phyloP scores from a whole-genome alignment of 768 basidiomycete genomes.

The Naganishia antarctica region DNA sequence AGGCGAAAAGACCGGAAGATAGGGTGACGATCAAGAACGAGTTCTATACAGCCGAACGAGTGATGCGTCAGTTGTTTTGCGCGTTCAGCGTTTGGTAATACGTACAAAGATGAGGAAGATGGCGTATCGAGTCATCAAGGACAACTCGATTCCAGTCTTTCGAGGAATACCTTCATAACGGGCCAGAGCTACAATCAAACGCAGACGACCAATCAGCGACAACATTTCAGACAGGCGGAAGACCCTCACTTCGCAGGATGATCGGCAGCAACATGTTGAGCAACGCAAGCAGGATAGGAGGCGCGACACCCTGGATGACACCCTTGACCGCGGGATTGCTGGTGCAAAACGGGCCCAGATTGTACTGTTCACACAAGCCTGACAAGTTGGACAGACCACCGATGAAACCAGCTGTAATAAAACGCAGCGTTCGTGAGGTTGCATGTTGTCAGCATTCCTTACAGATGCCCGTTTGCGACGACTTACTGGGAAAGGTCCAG shows the following conservation, averaged over 20 bases:
- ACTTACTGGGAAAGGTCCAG: slow-evolving; percentile 77
- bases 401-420: slow-evolving; percentile 64
- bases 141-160: slow-evolving; percentile 73
- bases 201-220: neutral
- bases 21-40: slow-evolving; percentile 88
- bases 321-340: slow-evolving; percentile 61
- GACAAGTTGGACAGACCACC: slow-evolving; percentile 78
- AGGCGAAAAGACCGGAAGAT: slow-evolving; percentile 71
- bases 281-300: slow-evolving; percentile 78
- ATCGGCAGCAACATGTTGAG: slow-evolving; percentile 86
- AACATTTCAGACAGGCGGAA: neutral
- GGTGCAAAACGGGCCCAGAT: slow-evolving; percentile 72
- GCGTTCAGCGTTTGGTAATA: slow-evolving; percentile 33
- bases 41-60: slow-evolving; percentile 61
- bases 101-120: slow-evolving; percentile 84
- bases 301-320: slow-evolving; percentile 81
- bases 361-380: slow-evolving; percentile 60
- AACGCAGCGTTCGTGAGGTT: no score
- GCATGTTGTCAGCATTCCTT: no score
- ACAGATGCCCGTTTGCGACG: no score
- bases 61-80: no score
- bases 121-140: slow-evolving; percentile 87
- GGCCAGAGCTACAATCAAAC: slow-evolving; percentile 57
- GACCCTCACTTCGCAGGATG: slow-evolving; percentile 61
- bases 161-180: slow-evolving; percentile 87